These are phyloP conservation scores for Apophysomyces variabilis DNA, from an alignment of 371 early-diverging fungal genomes.

Conservation along the genomic window DNA sequence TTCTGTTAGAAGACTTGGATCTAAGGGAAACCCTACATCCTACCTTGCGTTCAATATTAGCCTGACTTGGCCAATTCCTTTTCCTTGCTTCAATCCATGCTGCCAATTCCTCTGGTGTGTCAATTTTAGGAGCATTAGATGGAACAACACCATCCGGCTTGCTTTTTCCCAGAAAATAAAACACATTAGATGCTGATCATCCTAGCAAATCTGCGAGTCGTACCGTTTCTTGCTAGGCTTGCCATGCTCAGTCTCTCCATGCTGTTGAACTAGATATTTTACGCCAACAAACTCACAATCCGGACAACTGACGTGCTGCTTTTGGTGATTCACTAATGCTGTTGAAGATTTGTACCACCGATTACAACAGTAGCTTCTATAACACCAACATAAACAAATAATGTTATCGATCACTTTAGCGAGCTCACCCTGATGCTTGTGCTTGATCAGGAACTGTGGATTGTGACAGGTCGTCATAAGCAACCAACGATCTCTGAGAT, in stretches of 20 bases:
- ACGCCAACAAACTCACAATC: slow-evolving; percentile 34
- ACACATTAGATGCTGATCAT: not conserved
- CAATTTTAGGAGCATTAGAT: slow-evolving; percentile 48
- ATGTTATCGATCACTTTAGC: not conserved
- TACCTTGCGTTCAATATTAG: slow-evolving; percentile 63
- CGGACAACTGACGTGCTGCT: slow-evolving; percentile 41
- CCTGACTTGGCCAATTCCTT: slow-evolving; percentile 67
- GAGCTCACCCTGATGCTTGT: slow-evolving; percentile 5
- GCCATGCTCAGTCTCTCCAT: slow-evolving; percentile 38
- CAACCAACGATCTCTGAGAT: slow-evolving; percentile 8
- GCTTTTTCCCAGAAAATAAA: slow-evolving; percentile 11
- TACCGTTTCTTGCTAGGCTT: slow-evolving; percentile 28
- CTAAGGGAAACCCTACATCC: not conserved
- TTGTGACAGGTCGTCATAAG: slow-evolving; percentile 17
- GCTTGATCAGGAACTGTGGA: slow-evolving; percentile 3
- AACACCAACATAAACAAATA: not conserved
- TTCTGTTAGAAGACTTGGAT: too few relatives aligned
- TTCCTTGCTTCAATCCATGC: slow-evolving; percentile 75
- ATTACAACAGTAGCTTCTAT: slow-evolving; percentile 32
- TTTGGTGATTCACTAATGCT: slow-evolving; percentile 36
- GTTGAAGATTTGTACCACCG: slow-evolving; percentile 29
- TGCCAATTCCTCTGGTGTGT: slow-evolving; percentile 65
- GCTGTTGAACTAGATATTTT: slow-evolving; percentile 31
- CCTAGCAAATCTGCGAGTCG: slow-evolving; percentile 5
- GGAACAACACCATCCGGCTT: slow-evolving; percentile 50